Conservation (phyloP, 768 basidiomycete genomes). For the Mycena epipterygia region DNA sequence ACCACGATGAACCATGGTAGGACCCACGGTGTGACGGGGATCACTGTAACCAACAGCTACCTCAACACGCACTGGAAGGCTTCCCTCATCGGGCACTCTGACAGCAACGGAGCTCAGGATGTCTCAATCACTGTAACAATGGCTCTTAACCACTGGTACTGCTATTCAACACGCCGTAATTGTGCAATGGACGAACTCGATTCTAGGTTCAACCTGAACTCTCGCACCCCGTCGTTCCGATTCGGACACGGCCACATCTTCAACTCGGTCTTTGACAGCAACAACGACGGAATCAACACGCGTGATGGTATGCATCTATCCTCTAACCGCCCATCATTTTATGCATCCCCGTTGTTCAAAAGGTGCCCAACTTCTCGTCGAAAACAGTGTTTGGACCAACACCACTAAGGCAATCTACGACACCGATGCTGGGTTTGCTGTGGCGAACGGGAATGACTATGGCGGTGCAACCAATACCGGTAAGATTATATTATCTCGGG, state of each 20-base stretch:
- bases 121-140: slow-evolving; percentile 40
- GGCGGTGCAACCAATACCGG: slow-evolving; percentile 47
- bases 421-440: slow-evolving; percentile 56
- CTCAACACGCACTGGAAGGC: slow-evolving; percentile 62
- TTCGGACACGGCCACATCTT: slow-evolving; percentile 63
- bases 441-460: slow-evolving; percentile 53
- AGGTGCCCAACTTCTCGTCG: slow-evolving; percentile 60
- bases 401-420: slow-evolving; percentile 54
- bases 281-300: slow-evolving; percentile 59
- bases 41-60: slow-evolving; percentile 57
- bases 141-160: slow-evolving; percentile 57
- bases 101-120: slow-evolving; percentile 55
- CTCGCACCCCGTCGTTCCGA: slow-evolving; percentile 60
- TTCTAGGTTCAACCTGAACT: slow-evolving; percentile 51
- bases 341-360: background rate
- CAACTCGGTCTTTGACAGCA: slow-evolving; percentile 54
- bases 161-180: background rate
- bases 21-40: slow-evolving; percentile 57
- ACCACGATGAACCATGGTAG: slow-evolving; percentile 59
- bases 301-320: slow-evolving; percentile 41
- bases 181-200: background rate
- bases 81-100: slow-evolving; percentile 58
- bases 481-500: background rate
- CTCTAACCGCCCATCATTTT: no score
- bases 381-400: slow-evolving; percentile 60